Evolutionary conservation across 805 yeast species (phyloP).

Genomic region (Metschnikowia noctiluminum): DNA sequence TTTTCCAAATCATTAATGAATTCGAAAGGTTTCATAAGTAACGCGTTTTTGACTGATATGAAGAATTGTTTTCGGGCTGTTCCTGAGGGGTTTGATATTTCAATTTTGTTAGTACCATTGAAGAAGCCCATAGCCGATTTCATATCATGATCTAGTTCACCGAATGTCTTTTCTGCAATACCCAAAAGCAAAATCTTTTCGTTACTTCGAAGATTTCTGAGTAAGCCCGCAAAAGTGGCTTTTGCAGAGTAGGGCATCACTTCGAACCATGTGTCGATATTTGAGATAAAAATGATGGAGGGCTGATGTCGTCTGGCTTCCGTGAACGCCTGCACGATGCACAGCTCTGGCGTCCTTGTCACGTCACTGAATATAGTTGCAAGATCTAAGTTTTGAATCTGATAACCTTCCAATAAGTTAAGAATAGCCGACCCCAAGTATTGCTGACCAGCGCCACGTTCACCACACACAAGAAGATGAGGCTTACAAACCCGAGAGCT

Average conservation of each 20-base stretch:
- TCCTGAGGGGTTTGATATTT: constrained; percentile 40
- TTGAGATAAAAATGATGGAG: constrained; percentile 78
- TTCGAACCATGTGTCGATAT: constrained; percentile 69
- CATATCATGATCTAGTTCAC: constrained; percentile 45
- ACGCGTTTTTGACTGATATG: constrained; percentile 46
- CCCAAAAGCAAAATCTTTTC: constrained; percentile 78
- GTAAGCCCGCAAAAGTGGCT: constrained; percentile 66
- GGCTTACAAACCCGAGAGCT: constrained; percentile 77
- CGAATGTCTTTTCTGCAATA: constrained; percentile 50
- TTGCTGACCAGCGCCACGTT: constrained; percentile 79
- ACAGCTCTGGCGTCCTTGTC: constrained; percentile 76
- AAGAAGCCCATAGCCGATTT: constrained; percentile 57
- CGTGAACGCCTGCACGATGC: constrained; percentile 74
- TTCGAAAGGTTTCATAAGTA: constrained; percentile 65
- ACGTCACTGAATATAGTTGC: constrained; percentile 75
- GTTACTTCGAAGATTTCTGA: constrained; percentile 63
- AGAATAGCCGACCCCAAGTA: constrained; percentile 80
- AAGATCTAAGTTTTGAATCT: constrained; percentile 81
- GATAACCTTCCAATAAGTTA: constrained; percentile 82
- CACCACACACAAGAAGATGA: constrained; percentile 69
- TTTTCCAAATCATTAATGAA: constrained; percentile 62
- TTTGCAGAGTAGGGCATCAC: constrained; percentile 68
- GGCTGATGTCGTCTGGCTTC: constrained; percentile 92
- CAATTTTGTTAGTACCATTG: constrained; percentile 43
- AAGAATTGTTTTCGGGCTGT: constrained; percentile 59